phyloP scores from a whole-genome alignment of 192 early-diverging fungal genomes.

The Umbelopsis ramanniana region DNA sequence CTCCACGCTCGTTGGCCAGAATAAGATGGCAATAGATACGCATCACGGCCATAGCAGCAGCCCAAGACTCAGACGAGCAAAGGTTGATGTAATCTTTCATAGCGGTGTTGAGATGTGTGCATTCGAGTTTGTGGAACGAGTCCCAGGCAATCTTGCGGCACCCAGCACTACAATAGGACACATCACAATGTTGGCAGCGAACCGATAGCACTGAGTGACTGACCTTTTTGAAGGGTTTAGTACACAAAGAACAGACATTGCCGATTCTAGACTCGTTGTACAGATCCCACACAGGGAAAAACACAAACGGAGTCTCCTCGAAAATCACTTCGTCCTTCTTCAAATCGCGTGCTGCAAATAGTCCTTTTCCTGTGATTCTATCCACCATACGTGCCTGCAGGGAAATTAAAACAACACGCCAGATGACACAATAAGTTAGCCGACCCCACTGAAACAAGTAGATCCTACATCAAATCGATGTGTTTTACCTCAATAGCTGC shows the following conservation, averaged over 20 bases:
- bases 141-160: slow-evolving; percentile 52
- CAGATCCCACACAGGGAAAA: slow-evolving; percentile 62
- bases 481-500: slow-evolving; percentile 31
- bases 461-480: not conserved
- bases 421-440: not conserved
- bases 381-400: slow-evolving; percentile 41
- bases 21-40: slow-evolving; percentile 52
- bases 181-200: slow-evolving; percentile 46
- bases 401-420: too few species aligned
- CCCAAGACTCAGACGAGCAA: slow-evolving; percentile 49
- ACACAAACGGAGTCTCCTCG: slow-evolving; percentile 60
- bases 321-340: slow-evolving; percentile 53
- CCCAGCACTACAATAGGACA: slow-evolving; percentile 53
- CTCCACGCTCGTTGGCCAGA: slow-evolving; percentile 51
- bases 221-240: slow-evolving; percentile 48
- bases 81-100: slow-evolving; percentile 48
- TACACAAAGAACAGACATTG: slow-evolving; percentile 59
- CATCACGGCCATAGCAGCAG: slow-evolving; percentile 50
- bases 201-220: slow-evolving; percentile 28
- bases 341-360: slow-evolving; percentile 60
- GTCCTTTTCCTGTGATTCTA: slow-evolving; percentile 48
- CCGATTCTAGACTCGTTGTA: slow-evolving; percentile 47
- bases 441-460: not conserved
- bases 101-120: slow-evolving; percentile 46
- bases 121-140: slow-evolving; percentile 53